Conservation (phyloP, 2,329 filamentous ascomycete genomes). For the Aspergillus viridinutans region DNA sequence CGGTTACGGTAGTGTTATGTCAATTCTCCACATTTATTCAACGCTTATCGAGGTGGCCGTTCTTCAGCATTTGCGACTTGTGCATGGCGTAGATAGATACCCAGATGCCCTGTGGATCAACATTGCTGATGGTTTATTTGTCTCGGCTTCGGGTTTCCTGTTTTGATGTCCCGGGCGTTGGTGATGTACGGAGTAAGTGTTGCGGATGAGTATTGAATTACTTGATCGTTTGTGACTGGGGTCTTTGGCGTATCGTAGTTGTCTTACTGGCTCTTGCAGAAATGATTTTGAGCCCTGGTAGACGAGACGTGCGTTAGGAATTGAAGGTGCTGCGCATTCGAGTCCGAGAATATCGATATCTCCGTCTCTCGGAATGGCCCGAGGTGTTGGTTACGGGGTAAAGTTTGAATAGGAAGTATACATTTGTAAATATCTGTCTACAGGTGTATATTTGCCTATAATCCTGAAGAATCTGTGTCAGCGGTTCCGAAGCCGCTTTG, state of each 20-base stretch:
- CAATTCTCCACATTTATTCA: not conserved
- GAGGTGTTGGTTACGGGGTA: not conserved
- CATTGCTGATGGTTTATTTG: not conserved
- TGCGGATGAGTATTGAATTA: not conserved
- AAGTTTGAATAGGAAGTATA: not conserved
- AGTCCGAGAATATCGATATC: no score
- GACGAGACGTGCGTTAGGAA: not conserved
- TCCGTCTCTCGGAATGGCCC: not conserved
- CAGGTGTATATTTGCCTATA: not conserved
- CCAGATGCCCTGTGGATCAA: not conserved
- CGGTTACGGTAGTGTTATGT: not conserved
- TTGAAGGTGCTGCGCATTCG: not conserved
- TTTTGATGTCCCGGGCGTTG: not conserved
- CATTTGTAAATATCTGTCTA: not conserved
- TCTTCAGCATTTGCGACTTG: no score
- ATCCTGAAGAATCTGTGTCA: not conserved
- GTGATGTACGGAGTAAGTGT: not conserved
- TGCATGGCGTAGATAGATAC: no score
- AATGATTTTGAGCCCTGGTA: not conserved
- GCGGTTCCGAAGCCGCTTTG: slow-evolving; percentile 26
- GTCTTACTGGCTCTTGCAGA: not conserved
- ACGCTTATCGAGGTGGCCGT: not conserved
- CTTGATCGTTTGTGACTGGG: not conserved
- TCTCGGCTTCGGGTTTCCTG: not conserved
- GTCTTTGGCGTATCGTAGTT: not conserved